Percentiles rank a stretch among this genome's conserved stretches.
These are phyloP conservation scores for Xylaria sp. DNA, from an alignment of 2,329 filamentous ascomycete genomes.

Conservation along the genomic window DNA sequence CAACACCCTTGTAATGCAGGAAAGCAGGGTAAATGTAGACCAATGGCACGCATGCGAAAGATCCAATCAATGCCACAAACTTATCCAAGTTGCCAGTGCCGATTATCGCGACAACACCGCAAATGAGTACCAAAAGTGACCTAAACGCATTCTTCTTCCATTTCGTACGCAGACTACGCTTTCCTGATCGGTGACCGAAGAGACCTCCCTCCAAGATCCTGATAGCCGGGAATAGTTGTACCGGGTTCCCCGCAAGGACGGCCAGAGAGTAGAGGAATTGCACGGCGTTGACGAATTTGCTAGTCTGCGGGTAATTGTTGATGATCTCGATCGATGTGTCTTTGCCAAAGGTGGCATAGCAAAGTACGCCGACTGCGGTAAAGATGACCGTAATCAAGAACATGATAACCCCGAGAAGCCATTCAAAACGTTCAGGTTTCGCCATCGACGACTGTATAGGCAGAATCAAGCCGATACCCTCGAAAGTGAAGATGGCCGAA, in stretches of 20 bases:
- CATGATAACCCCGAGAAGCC: conserved; percentile 76
- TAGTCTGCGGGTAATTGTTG: conserved; percentile 78
- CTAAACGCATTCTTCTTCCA: conserved; percentile 81
- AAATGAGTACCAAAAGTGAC: conserved; percentile 65
- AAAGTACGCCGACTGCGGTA: conserved; percentile 76
- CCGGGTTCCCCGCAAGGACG: conserved; percentile 77
- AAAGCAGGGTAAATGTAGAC: conserved; percentile 82
- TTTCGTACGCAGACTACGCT: conserved; percentile 71
- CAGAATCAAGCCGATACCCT: conserved; percentile 80
- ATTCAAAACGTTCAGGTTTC: conserved; percentile 73
- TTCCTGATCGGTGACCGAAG: conserved; percentile 76
- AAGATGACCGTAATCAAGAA: conserved; percentile 78
- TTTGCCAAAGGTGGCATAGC: conserved; percentile 78
- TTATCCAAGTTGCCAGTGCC: conserved; percentile 78
- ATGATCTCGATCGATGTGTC: conserved; percentile 79
- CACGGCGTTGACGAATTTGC: conserved; percentile 78
- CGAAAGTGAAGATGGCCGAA: conserved; percentile 81
- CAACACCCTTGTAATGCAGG: conserved; percentile 75
- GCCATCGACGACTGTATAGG: conserved; percentile 82
- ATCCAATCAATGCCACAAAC: conserved; percentile 79
- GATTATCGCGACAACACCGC: conserved; percentile 69
- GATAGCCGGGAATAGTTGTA: conserved; percentile 79
- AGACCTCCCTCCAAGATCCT: conserved; percentile 76
- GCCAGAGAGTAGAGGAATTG: conserved; percentile 80
- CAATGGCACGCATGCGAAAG: conserved; percentile 77